Base-by-base conservation (phyloP, 1,284 basidiomycete species). In the Fomitiporia mediterranea region DNA sequence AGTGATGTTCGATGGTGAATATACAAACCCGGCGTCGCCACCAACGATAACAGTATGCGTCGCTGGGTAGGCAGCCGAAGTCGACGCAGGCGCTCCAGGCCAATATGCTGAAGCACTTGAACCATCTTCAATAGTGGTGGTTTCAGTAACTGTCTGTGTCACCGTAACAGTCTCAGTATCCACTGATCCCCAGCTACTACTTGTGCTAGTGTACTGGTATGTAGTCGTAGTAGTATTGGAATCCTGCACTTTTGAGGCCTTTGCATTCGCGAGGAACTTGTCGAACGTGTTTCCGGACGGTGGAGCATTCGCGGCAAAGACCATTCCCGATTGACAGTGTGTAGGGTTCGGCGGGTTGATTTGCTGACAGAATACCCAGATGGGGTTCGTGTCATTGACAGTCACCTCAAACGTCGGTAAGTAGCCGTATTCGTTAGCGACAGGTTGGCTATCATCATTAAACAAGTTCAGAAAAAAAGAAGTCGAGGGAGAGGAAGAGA, bases 261-360 rank as follows among this genome's bases (percentile, higher is more conserved):
- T 43, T 11, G 56, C 78, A 9, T 68, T 65, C 5, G 66, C 64
- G 54, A 76, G 66, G 71, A 78, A 80, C 0, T 72, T 72, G 7
- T 61, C 64, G 66, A 80, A 81, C 0, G 77, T 77, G 47, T 74
- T 68, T 32, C 72, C 70, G 51, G 71, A 67, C 1, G 69, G 62
- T 1, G 76, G 73, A 2, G 79, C 68, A 64, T 82, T 82, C 66
- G 80, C 70, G 0, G 75, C 74, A 60, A 80, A 79, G 25, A 82
- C 78, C 80, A 82, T 81, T 54, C 77, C 78, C 25, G 40, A 49
- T 17, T 58, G 47, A 52, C 66, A 67, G 51, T 66, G 66, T 3
- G 56, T 56, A 4, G 48, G 34, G 35, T 57, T 43, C 32, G 53
- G 42, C 15, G 57, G 53, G 9, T 56, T 54, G 15, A 51, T 53